These are phyloP conservation scores for Murraya koenigii DNA, from an alignment of 345 rosid genomes.

Conservation along the genomic window DNA sequence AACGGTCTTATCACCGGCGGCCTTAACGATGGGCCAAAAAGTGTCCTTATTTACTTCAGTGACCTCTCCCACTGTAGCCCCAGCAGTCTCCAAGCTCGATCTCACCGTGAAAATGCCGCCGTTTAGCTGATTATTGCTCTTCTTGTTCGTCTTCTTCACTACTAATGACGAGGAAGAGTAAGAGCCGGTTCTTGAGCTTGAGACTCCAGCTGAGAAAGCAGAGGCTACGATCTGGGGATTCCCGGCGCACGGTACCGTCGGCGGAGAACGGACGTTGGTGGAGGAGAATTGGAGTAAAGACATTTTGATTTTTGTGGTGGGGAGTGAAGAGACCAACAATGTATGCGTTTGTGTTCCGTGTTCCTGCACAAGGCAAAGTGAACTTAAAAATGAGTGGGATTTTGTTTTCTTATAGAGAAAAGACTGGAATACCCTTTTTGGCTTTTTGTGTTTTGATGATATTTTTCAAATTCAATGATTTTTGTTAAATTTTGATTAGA, in stretches of 20 bases:
- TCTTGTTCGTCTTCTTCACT: not conserved
- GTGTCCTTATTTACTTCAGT: slow-evolving; percentile 85
- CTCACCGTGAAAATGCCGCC: slow-evolving; percentile 29
- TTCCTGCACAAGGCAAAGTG: not conserved
- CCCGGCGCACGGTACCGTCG: slow-evolving; percentile 17
- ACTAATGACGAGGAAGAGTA: not conserved
- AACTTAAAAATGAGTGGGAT: not conserved
- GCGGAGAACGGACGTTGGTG: slow-evolving; percentile 32
- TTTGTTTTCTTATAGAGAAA: not conserved
- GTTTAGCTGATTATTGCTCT: slow-evolving; percentile 8
- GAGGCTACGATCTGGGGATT: slow-evolving; percentile 12
- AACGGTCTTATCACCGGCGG: slow-evolving; percentile 76
- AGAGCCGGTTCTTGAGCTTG: not conserved
- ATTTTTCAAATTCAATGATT: no score
- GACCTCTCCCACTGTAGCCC: slow-evolving; percentile 68
- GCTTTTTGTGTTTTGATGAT: not conserved
- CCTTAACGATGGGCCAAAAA: slow-evolving; percentile 89
- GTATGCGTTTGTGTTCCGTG: not conserved
- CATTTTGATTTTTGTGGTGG: slow-evolving; percentile 14
- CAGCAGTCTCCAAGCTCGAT: slow-evolving; percentile 69
- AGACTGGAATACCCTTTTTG: slow-evolving; percentile 5
- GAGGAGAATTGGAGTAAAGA: slow-evolving; percentile 32
- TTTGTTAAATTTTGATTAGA: no score
- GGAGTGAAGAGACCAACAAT: no score
- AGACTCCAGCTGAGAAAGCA: slow-evolving; percentile 1